Evolutionary conservation across 768 basidiomycete genomes (phyloP), one percentile per base, ranked within the genome.

Genomic region (Hygrophoropsis aurantiaca): DNA sequence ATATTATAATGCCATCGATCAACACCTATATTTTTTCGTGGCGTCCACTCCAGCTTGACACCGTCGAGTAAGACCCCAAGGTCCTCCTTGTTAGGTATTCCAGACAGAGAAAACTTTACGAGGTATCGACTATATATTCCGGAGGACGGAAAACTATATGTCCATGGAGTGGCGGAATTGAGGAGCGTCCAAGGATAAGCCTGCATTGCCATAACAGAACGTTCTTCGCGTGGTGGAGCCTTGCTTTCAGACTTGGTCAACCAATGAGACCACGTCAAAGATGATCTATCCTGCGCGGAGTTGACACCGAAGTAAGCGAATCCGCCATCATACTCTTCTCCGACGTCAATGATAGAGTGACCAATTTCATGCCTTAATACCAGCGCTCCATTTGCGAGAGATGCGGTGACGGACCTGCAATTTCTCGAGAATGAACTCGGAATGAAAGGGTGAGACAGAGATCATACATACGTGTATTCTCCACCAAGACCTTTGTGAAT

Each of bases 251-350:
- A 46, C 23, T 68, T 49, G 13, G 79, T 71, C 42, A 90, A 71
- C 89, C 89, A 91, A 51, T 88, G 83, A 0, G 71, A 61, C 89
- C 89, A 91, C 6, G 83, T 75, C 23, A 86, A 57, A 21, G 68
- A 44, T 9, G 64, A 61, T 25, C 66, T 55, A 51, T 80, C 61
- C 37, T 75, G 66, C 21, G 74, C 72, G 3, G 85, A 77, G 56
- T 91, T 87, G 27, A 75, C 72, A 13, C 88, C 88, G 55, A 75
- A 87, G 62, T 90, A 91, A 3, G 72, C 82, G 50, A 65, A 80
- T 4, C 86, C 88, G 11, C 87, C 88, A 53, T 90, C 89, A 58
- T 91, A 90, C 66, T 90, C 88, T 65, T 90, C 89, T 4, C 89
- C 89, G 16, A 88, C 82, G 6, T 79, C 69, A 54, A 90, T 86